Evolutionary conservation across 1,139 yeast genomes (phyloP).

Genomic region (Geotrichum carabidarum): DNA sequence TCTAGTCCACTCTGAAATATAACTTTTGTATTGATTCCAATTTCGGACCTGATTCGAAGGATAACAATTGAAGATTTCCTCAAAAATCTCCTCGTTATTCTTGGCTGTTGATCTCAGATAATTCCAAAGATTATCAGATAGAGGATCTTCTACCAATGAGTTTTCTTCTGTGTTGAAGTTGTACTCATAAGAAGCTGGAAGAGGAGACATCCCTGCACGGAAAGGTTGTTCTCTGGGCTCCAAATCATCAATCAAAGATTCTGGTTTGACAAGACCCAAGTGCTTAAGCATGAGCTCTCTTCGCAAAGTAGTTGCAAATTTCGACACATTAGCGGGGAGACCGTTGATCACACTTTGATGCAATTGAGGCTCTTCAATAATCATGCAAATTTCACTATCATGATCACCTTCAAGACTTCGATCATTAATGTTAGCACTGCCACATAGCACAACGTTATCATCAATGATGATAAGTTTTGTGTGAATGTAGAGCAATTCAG

Average conservation of each 20-base stretch:
- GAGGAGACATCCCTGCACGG: slow-evolving; percentile 14
- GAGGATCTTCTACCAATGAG: slow-evolving; percentile 19
- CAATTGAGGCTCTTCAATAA: slow-evolving; percentile 20
- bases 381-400: slow-evolving; percentile 22
- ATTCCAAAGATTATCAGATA: slow-evolving; percentile 20
- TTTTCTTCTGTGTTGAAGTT: slow-evolving; percentile 20
- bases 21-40: slow-evolving; percentile 19
- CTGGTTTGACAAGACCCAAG: slow-evolving; percentile 18
- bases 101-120: slow-evolving; percentile 14
- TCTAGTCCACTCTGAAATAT: slow-evolving; percentile 11
- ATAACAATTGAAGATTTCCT: slow-evolving; percentile 20
- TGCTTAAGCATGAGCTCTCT: slow-evolving; percentile 21
- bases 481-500: slow-evolving; percentile 24
- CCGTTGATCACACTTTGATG: slow-evolving; percentile 16
- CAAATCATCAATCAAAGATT: slow-evolving; percentile 5
- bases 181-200: slow-evolving; percentile 18
- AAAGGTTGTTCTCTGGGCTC: slow-evolving; percentile 1
- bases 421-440: slow-evolving; percentile 24
- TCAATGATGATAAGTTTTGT: slow-evolving; percentile 22
- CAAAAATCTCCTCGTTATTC: slow-evolving; percentile 19
- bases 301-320: slow-evolving; percentile 21
- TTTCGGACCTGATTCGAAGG: slow-evolving; percentile 20
- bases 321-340: slow-evolving; percentile 15
- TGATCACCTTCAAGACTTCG: slow-evolving; percentile 22
- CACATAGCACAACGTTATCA: slow-evolving; percentile 21